Percentiles rank a stretch among this genome's conserved stretches.
Conservation (phyloP, 1,284 basidiomycete genomes). For the Exobasidium rhododendri region DNA sequence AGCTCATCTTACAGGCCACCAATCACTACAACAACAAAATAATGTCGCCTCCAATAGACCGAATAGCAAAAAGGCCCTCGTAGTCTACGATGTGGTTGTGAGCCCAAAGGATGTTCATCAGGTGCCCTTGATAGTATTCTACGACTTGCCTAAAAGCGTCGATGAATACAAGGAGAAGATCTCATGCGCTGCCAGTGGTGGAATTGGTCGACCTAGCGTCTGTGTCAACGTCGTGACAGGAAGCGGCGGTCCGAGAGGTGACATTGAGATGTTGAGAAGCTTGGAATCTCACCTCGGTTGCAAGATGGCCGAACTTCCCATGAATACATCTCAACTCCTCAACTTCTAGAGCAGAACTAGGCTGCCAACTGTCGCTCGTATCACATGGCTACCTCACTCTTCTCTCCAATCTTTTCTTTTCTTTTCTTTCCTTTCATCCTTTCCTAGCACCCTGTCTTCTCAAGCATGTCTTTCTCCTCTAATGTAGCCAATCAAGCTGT, state of each 20-base stretch:
- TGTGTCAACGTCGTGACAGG: slow-evolving; percentile 93
- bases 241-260: slow-evolving; percentile 69
- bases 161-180: slow-evolving; percentile 86
- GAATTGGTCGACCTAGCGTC: slow-evolving; percentile 76
- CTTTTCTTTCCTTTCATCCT: not conserved
- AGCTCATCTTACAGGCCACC: slow-evolving; percentile 21
- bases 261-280: slow-evolving; percentile 93
- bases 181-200: slow-evolving; percentile 64
- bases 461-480: not conserved
- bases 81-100: slow-evolving; percentile 85
- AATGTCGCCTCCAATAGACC: slow-evolving; percentile 19
- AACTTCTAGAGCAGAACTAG: slow-evolving; percentile 30
- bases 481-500: not conserved
- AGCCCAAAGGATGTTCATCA: slow-evolving; percentile 84
- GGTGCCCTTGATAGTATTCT: slow-evolving; percentile 74
- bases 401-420: slow-evolving; percentile 3
- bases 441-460: not conserved
- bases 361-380: too few relatives aligned
- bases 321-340: slow-evolving; percentile 41
- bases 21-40: not conserved
- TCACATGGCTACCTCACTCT: not conserved
- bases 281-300: slow-evolving; percentile 71
- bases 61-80: slow-evolving; percentile 63
- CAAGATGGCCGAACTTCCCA: slow-evolving; percentile 38
- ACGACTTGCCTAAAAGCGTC: slow-evolving; percentile 87